Conservation (phyloP, 768 basidiomycete genomes). For the Podaxis pistillaris region DNA sequence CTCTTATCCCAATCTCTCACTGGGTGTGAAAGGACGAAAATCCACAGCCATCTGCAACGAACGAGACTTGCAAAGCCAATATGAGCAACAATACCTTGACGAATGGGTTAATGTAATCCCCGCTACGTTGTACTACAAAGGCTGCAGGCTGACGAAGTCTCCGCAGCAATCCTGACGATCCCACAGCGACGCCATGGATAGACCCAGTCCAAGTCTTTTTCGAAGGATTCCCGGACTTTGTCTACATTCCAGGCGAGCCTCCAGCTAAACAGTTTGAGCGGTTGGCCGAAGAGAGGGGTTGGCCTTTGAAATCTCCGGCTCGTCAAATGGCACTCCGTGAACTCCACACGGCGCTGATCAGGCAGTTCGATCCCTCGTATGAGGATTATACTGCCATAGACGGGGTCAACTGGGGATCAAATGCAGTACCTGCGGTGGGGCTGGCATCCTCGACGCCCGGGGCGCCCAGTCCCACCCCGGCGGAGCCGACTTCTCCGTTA, state of each 20-base stretch:
- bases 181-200: background rate
- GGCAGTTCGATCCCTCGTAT: conserved; percentile 29
- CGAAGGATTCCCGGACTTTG: conserved; percentile 15
- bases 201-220: conserved; percentile 18
- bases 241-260: conserved; percentile 18
- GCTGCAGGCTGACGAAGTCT: background rate
- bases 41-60: background rate
- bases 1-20: background rate
- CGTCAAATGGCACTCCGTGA: conserved; percentile 16
- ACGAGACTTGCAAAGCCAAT: background rate
- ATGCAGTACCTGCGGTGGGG: background rate
- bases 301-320: conserved; percentile 14
- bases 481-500: background rate
- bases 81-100: background rate
- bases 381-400: background rate
- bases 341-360: conserved; percentile 29
- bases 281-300: conserved; percentile 19
- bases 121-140: background rate
- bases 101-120: background rate
- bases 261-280: conserved; percentile 25
- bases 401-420: background rate
- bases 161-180: background rate
- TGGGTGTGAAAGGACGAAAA: background rate
- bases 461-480: too few relatives aligned
- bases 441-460: background rate